Percentiles rank a stretch among this genome's conserved stretches.
These are phyloP conservation scores for Marasmius oreades DNA, from an alignment of 1,284 basidiomycete species.

Conservation along the genomic window DNA sequence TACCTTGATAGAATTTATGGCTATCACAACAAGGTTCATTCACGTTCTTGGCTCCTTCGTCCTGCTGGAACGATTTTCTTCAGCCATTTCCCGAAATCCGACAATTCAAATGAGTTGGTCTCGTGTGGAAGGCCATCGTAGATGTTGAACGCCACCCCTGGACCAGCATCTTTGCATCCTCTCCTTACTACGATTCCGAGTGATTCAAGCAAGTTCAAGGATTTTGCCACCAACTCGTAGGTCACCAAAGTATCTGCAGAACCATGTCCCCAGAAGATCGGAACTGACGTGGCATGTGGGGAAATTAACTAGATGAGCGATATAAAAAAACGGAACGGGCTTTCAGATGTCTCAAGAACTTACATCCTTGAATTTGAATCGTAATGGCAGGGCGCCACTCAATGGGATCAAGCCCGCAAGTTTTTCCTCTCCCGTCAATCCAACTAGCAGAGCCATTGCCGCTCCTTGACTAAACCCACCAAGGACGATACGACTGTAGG, in stretches of 20 bases:
- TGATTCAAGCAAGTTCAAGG: conserved; percentile 49
- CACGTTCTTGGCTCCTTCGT: not conserved
- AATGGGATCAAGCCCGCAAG: conserved; percentile 71
- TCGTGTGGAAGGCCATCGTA: conserved; percentile 65
- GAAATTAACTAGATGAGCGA: conserved; percentile 47
- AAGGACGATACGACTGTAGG: conserved; percentile 64
- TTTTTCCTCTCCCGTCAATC: conserved; percentile 63
- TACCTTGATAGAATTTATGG: no score
- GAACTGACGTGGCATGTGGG: conserved; percentile 51
- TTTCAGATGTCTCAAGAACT: conserved; percentile 22
- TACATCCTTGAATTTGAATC: conserved; percentile 60
- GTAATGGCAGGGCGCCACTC: conserved; percentile 76
- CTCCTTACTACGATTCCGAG: conserved; percentile 40
- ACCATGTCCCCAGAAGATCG: conserved; percentile 88
- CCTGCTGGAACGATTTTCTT: conserved; percentile 41
- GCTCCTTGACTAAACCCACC: conserved; percentile 90
- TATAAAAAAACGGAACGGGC: not conserved
- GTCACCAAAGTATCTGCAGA: conserved; percentile 69
- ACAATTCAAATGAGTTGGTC: conserved; percentile 57
- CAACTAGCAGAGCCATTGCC: conserved; percentile 71
- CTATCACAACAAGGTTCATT: no score
- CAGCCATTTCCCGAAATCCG: conserved; percentile 61
- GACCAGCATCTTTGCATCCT: conserved; percentile 20
- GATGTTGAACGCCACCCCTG: conserved; percentile 52
- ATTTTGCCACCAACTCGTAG: conserved; percentile 42